Evolutionary conservation across 208 protist genomes (phyloP).

Genomic region (Trypanosoma congolense): DNA sequence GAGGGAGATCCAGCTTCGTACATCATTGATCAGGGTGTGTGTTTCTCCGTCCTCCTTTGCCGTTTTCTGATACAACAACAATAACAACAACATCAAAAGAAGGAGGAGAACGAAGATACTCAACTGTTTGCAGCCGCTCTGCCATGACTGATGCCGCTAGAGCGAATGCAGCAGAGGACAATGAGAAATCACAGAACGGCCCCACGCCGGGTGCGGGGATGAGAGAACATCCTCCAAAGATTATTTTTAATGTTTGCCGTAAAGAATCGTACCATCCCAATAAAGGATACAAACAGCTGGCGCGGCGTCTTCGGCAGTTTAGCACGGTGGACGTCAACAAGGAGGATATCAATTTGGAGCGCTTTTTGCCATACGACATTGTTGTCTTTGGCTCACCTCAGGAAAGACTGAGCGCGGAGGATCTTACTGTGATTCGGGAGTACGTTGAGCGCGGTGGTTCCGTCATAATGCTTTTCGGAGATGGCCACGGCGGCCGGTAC

Average conservation of each 20-base stretch:
- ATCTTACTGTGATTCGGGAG: slow-evolving; percentile 71
- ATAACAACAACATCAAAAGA: too few species aligned
- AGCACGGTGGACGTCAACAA: slow-evolving; percentile 85
- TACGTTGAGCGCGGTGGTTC: slow-evolving; percentile 91
- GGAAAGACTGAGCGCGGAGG: slow-evolving; percentile 60
- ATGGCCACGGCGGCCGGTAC: slow-evolving; percentile 89
- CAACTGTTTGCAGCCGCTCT: neutral
- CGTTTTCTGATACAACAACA: neutral
- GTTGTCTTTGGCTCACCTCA: slow-evolving; percentile 80
- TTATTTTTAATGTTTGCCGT: slow-evolving; percentile 89
- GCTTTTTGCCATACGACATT: slow-evolving; percentile 61
- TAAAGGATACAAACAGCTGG: slow-evolving; percentile 84
- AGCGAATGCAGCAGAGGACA: neutral
- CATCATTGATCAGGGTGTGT: neutral
- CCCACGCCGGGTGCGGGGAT: slow-evolving; percentile 2
- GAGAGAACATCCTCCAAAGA: slow-evolving; percentile 37
- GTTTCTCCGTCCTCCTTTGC: neutral
- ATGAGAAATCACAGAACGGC: slow-evolving; percentile 4
- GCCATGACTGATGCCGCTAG: neutral
- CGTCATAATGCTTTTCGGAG: slow-evolving; percentile 84
- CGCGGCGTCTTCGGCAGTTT: slow-evolving; percentile 71
- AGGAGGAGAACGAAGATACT: neutral
- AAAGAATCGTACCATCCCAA: slow-evolving; percentile 86
- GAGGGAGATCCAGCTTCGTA: too few species aligned
- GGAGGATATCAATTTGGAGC: slow-evolving; percentile 82